These are phyloP conservation scores for Zalaria sp. DNA, from an alignment of 2,329 filamentous ascomycete genomes.

Conservation along the genomic window DNA sequence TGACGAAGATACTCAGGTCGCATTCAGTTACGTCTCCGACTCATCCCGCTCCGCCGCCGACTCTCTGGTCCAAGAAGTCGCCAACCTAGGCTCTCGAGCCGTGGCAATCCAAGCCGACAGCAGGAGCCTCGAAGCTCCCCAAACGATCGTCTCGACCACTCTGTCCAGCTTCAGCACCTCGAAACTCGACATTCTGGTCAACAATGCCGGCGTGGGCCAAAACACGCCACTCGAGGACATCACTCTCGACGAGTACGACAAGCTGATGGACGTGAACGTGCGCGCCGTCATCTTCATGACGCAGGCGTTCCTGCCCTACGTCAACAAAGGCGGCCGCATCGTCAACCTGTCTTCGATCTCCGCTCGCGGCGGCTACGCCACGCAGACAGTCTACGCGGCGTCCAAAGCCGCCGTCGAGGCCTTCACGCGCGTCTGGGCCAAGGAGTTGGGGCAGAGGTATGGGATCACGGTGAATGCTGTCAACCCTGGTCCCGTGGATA, in stretches of 20 bases:
- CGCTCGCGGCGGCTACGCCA: slow-evolving; percentile 19
- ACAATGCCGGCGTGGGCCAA: slow-evolving; percentile 23
- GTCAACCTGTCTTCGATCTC: slow-evolving; percentile 29
- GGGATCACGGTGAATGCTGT: slow-evolving; percentile 33
- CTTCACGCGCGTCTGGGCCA: slow-evolving; percentile 31
- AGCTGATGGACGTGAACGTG: slow-evolving; percentile 27
- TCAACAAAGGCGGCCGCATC: slow-evolving; percentile 25
- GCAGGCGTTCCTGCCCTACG: slow-evolving; percentile 24
- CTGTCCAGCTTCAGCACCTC: too few species aligned
- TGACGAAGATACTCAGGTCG: too few species aligned
- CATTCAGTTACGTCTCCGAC: too few species aligned
- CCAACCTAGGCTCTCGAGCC: too few species aligned
- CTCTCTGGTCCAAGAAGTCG: too few species aligned
- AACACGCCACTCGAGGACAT: slow-evolving; percentile 25
- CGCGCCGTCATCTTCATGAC: slow-evolving; percentile 29
- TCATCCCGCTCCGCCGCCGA: too few species aligned
- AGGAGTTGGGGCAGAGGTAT: slow-evolving; percentile 31
- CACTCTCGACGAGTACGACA: slow-evolving; percentile 25
- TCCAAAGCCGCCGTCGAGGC: slow-evolving; percentile 37
- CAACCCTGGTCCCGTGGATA: slow-evolving; percentile 29
- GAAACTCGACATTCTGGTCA: slow-evolving; percentile 30
- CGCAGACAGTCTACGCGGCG: slow-evolving; percentile 35
- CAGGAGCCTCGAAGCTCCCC: too few species aligned
- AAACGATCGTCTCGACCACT: too few species aligned
- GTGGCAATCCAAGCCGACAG: too few species aligned